A percentile compares a stretch with the other conserved stretches of the same genome.
phyloP scores from a whole-genome alignment of 2,329 filamentous ascomycete species.

The Mycosphaerella sp. region DNA sequence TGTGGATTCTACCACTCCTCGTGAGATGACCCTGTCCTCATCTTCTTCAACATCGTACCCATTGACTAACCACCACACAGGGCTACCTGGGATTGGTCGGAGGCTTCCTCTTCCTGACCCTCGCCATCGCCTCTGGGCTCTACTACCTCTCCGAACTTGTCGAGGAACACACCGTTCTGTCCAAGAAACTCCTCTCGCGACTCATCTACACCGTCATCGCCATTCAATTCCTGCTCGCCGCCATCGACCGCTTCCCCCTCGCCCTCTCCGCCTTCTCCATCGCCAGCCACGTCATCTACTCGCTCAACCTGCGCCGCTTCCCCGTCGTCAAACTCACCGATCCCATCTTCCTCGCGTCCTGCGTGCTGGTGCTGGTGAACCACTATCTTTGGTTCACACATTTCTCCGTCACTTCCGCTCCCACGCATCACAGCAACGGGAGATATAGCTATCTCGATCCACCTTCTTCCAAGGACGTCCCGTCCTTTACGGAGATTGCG shows the following conservation, averaged over 20 bases:
- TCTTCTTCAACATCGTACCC: background rate
- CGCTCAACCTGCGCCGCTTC: slow-evolving; percentile 74
- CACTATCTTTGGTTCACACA: slow-evolving; percentile 96
- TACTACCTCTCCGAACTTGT: slow-evolving; percentile 98
- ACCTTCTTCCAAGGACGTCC: slow-evolving; percentile 45
- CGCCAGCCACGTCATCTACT: slow-evolving; percentile 74
- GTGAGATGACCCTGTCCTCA: slow-evolving; percentile 16
- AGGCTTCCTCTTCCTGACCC: slow-evolving; percentile 88
- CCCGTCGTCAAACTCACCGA: slow-evolving; percentile 79
- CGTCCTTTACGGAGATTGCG: slow-evolving; percentile 87
- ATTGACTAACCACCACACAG: slow-evolving; percentile 10
- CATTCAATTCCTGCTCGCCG: slow-evolving; percentile 65
- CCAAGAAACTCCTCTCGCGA: slow-evolving; percentile 75
- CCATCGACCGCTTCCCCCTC: slow-evolving; percentile 82
- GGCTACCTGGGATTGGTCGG: slow-evolving; percentile 82
- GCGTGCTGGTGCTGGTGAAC: slow-evolving; percentile 76
- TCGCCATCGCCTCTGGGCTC: slow-evolving; percentile 94
- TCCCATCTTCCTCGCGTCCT: slow-evolving; percentile 78
- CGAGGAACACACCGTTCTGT: slow-evolving; percentile 91
- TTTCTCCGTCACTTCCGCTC: slow-evolving; percentile 62
- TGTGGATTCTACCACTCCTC: slow-evolving; percentile 93
- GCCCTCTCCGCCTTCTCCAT: slow-evolving; percentile 68
- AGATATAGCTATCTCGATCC: slow-evolving; percentile 31
- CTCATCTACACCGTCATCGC: slow-evolving; percentile 78
- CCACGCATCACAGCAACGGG: slow-evolving; percentile 51